phyloP scores from a whole-genome alignment of 345 rosid species.

The Cardamine occulta region DNA sequence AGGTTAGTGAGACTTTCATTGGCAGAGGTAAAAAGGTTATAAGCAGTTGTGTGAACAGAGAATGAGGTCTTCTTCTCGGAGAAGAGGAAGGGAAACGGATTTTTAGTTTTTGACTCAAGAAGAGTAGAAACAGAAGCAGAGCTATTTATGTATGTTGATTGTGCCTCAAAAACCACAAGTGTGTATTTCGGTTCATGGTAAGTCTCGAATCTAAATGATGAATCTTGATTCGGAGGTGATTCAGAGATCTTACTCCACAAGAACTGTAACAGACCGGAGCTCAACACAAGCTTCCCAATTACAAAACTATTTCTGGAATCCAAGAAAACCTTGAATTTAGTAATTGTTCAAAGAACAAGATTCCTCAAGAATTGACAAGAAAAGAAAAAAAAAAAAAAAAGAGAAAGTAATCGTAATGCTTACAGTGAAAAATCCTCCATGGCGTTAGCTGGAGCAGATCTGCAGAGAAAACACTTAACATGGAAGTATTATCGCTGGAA shows the following conservation, averaged over 20 bases:
- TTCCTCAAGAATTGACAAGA: neutral
- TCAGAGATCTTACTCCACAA: constrained; percentile 49
- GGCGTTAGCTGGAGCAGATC: constrained; percentile 17
- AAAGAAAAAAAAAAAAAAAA: neutral
- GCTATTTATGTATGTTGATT: constrained; percentile 21
- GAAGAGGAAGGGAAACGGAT: constrained; percentile 53
- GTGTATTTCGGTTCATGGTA: constrained; percentile 15
- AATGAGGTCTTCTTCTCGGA: constrained; percentile 43
- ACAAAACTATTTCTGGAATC: constrained; percentile 45
- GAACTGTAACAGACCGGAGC: constrained; percentile 50
- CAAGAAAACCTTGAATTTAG: constrained; percentile 35
- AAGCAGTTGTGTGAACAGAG: constrained; percentile 50
- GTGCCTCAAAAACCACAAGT: constrained; percentile 46
- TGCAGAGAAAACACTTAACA: constrained; percentile 2
- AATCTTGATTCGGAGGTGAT: constrained; percentile 21
- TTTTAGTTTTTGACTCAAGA: constrained; percentile 2
- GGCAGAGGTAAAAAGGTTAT: constrained; percentile 45
- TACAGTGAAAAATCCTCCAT: constrained; percentile 34
- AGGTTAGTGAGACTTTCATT: constrained; percentile 41
- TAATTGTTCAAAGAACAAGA: neutral
- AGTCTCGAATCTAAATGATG: constrained; percentile 25
- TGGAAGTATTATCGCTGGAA: neutral
- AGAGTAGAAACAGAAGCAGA: constrained; percentile 45
- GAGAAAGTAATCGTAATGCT: neutral
- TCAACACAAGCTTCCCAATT: constrained; percentile 54